phyloP scores from a whole-genome alignment of 2,329 filamentous ascomycete genomes.

The Parafenestella ontariensis region DNA sequence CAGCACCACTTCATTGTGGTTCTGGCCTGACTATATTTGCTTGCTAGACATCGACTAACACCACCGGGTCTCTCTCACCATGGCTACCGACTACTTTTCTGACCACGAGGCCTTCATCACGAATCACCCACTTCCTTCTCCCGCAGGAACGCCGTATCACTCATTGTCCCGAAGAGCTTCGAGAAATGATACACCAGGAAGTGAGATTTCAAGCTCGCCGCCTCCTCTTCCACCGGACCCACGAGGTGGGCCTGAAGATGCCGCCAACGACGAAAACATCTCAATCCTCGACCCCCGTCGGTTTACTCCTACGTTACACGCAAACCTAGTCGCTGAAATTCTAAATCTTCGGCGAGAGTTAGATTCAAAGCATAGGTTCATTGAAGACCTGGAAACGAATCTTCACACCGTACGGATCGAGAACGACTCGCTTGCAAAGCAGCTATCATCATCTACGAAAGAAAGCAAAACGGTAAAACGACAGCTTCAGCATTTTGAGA shows the following conservation, averaged over 20 bases:
- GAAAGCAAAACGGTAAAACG: slow-evolving; percentile 83
- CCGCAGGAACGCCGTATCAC: slow-evolving; percentile 74
- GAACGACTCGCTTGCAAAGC: slow-evolving; percentile 72
- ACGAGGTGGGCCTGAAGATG: slow-evolving; percentile 59
- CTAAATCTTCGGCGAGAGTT: slow-evolving; percentile 84
- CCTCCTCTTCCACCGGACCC: slow-evolving; percentile 60
- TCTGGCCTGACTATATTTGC: slow-evolving; percentile 13
- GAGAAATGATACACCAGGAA: slow-evolving; percentile 63
- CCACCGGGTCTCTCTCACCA: slow-evolving; percentile 15
- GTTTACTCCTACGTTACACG: slow-evolving; percentile 94
- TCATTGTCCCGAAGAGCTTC: slow-evolving; percentile 69
- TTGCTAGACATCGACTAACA: neutral
- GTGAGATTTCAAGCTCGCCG: slow-evolving; percentile 71
- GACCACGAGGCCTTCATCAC: slow-evolving; percentile 51
- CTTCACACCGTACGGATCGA: slow-evolving; percentile 76
- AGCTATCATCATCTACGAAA: slow-evolving; percentile 69
- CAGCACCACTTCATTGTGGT: slow-evolving; percentile 43
- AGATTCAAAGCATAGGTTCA: slow-evolving; percentile 85
- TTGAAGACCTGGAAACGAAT: slow-evolving; percentile 81
- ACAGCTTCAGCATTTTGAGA: slow-evolving; percentile 85
- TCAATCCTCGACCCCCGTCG: slow-evolving; percentile 84
- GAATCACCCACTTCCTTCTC: slow-evolving; percentile 68
- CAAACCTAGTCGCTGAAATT: slow-evolving; percentile 94
- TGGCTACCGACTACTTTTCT: slow-evolving; percentile 56
- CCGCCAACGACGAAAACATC: slow-evolving; percentile 68